Evolutionary conservation across 2,329 filamentous ascomycete genomes (phyloP).

Genomic region (Trichophyton mentagrophytes): DNA sequence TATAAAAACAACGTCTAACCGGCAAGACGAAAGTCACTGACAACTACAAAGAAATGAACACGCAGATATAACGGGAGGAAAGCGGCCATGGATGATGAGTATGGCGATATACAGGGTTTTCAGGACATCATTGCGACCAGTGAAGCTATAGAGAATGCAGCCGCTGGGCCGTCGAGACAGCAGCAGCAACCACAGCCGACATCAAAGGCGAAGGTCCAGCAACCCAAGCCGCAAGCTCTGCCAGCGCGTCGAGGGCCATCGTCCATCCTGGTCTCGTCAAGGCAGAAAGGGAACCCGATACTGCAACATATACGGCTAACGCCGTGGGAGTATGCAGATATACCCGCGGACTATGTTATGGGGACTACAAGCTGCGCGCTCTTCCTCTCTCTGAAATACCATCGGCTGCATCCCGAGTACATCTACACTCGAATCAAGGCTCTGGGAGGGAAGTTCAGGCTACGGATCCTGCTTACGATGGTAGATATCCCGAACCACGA

Average conservation of each 20-base stretch:
- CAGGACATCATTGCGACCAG: not conserved
- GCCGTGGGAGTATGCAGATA: constrained; percentile 94
- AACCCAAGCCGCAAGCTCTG: constrained; percentile 80
- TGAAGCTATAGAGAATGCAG: not conserved
- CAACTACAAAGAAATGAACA: not conserved
- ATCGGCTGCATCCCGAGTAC: constrained; percentile 93
- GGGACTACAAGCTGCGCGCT: constrained; percentile 79
- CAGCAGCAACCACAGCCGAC: constrained; percentile 5
- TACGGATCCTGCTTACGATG: constrained; percentile 77
- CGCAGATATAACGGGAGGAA: not conserved
- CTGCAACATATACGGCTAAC: constrained; percentile 68
- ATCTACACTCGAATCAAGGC: constrained; percentile 85
- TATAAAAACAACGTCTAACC: not conserved
- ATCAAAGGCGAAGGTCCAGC: constrained; percentile 50
- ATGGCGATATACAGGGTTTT: constrained; percentile 28
- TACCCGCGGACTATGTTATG: constrained; percentile 85
- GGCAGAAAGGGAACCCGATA: constrained; percentile 91
- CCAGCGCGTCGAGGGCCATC: constrained; percentile 54
- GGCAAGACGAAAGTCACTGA: not conserved
- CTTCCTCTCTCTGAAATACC: constrained; percentile 91
- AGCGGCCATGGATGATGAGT: constrained; percentile 35
- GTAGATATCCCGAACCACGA: constrained; percentile 94
- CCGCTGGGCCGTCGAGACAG: constrained; percentile 24
- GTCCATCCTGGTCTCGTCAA: constrained; percentile 75
- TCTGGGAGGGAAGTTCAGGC: constrained; percentile 70